Conservation (phyloP, 345 rosid species). For the Brassica napus region DNA sequence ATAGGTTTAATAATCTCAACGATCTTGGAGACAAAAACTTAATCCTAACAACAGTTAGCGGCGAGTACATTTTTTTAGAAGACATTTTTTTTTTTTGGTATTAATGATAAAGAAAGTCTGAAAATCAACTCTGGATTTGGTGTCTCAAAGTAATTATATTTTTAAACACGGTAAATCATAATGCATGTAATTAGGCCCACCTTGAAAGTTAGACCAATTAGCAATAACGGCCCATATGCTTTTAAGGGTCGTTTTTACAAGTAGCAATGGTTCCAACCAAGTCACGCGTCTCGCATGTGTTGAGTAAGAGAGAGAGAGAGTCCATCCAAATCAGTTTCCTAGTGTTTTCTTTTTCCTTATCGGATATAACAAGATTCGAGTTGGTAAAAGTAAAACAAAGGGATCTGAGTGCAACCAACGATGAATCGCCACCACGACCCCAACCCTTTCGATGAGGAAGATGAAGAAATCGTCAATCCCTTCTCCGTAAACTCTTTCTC, state of each 20-base stretch:
- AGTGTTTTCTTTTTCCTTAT: constrained; percentile 7
- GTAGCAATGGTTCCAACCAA: background rate
- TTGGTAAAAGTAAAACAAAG: constrained; percentile 20
- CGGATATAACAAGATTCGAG: background rate
- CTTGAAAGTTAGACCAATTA: background rate
- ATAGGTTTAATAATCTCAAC: too few relatives aligned
- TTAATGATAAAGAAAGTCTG: too few relatives aligned
- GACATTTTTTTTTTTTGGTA: too few relatives aligned
- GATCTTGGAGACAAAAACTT: too few relatives aligned
- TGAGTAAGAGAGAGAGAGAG: background rate
- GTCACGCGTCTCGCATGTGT: constrained; percentile 5
- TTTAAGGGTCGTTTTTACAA: constrained; percentile 1
- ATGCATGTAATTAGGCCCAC: constrained; percentile 1
- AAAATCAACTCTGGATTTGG: too few relatives aligned
- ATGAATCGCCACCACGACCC: constrained; percentile 94
- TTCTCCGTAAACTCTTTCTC: constrained; percentile 59
- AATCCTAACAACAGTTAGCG: too few relatives aligned
- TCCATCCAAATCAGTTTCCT: constrained; percentile 3
- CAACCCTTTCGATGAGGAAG: constrained; percentile 86
- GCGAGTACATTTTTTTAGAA: too few relatives aligned
- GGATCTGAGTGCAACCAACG: constrained; percentile 40
- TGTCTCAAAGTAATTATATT: too few relatives aligned
- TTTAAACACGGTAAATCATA: background rate
- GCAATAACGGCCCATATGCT: constrained; percentile 9
- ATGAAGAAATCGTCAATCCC: constrained; percentile 76